These are phyloP conservation scores for Byssothecium circinans DNA, from an alignment of 2,329 filamentous ascomycete species.

Conservation along the genomic window DNA sequence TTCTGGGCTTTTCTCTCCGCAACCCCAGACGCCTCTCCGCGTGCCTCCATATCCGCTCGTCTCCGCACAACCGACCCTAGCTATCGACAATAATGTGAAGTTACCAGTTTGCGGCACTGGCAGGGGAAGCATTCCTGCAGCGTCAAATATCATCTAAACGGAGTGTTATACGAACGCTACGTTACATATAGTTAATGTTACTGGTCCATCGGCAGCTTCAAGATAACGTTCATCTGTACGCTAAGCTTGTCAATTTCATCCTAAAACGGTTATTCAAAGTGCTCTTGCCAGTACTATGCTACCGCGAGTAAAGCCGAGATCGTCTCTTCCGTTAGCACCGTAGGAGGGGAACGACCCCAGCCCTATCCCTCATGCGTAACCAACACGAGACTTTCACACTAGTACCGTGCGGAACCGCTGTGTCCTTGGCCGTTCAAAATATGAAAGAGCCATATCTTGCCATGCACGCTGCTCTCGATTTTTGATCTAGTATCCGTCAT, in stretches of 20 bases:
- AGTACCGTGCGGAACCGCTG: slow-evolving; percentile 18
- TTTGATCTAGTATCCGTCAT: background rate
- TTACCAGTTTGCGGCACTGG: too few species aligned
- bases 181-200: too few species aligned
- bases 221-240: background rate
- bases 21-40: slow-evolving; percentile 20
- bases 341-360: slow-evolving; percentile 4
- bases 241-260: background rate
- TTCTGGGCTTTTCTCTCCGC: slow-evolving; percentile 22
- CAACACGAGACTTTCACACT: slow-evolving; percentile 3
- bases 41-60: slow-evolving; percentile 25
- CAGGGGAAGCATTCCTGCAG: background rate
- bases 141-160: too few species aligned
- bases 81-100: background rate
- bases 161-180: too few species aligned
- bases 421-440: slow-evolving; percentile 12
- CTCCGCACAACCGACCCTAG: slow-evolving; percentile 28
- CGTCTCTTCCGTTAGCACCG: slow-evolving; percentile 10
- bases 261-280: background rate
- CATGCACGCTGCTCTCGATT: background rate
- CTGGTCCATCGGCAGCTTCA: background rate
- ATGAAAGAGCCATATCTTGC: slow-evolving; percentile 9
- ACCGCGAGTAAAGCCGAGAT: slow-evolving; percentile 5
- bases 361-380: slow-evolving; percentile 5
- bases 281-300: slow-evolving; percentile 10